Base-by-base conservation (phyloP, 2,329 filamentous ascomycete genomes). In the Ploettnerulaceae sp. region DNA sequence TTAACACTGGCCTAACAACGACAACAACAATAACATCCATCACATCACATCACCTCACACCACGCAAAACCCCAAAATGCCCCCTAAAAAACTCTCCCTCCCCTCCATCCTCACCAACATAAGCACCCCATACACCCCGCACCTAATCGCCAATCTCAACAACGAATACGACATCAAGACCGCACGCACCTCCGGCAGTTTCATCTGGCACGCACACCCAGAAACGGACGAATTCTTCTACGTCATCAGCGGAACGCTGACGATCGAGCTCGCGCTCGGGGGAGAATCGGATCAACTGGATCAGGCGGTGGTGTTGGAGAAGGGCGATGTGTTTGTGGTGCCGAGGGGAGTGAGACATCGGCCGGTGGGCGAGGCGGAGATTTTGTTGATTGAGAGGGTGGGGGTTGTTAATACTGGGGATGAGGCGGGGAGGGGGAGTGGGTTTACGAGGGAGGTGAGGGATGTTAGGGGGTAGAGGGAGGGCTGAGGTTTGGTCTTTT, bases 151-250 rank as follows among this genome's bases (percentile, higher is more conserved):
- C 6, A 51, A 51, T 2, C 47, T 69, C 39, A 67, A 69, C 51
- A 17, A 38, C 7, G 56, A 64, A n/a, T 61, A 67, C 17, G 65
- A 71, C 21, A 61, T 71, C 39, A 68, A 70, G 52, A 57, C 70
- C 33, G 67, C 65, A 40, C 68, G 66, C 18, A 61, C 69, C 5
- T 59, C 68, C 45, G 68, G 67, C 1, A 51, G 55, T 9, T 71
- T 71, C 33, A 62, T 70, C 17, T 70, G 66, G 61, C 69, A 71
- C 38, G 57, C 65, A 0, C 69, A 71, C 34, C 64, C 64, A 0
- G 61, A 68, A 5, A 67, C 67, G 1, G 69, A 71, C 34, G 68
- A 71, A 22, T 51, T 69, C 1, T 71, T 71, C 41, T 69, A 69
- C 34, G 46, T 68, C 5, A 42, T 71, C 0, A 62, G 61, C 0